These are phyloP conservation scores for Stemphylium lycopersici DNA, from an alignment of 2,329 filamentous ascomycete species.

Conservation along the genomic window DNA sequence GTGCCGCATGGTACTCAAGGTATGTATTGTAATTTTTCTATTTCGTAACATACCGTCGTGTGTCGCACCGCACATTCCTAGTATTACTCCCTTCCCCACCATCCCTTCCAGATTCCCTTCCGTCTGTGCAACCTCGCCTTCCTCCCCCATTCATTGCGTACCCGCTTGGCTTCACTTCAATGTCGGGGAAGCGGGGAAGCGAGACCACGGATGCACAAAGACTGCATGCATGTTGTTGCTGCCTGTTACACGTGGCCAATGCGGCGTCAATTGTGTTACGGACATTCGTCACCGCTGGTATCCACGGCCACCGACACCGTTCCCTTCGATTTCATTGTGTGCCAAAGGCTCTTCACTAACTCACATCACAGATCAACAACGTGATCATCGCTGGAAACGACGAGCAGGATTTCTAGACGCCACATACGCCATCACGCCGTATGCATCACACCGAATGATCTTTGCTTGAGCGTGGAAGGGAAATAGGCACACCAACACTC, in stretches of 20 bases:
- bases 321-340: constrained; percentile 9
- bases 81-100: constrained; percentile 10
- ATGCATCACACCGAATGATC: neutral
- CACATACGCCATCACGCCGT: neutral
- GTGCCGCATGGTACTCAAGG: constrained; percentile 78
- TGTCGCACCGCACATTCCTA: constrained; percentile 10
- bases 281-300: constrained; percentile 9
- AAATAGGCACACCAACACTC: neutral
- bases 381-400: constrained; percentile 89
- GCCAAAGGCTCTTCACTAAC: constrained; percentile 14
- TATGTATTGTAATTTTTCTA: constrained; percentile 52
- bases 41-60: constrained; percentile 18
- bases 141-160: constrained; percentile 18
- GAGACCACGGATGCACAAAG: constrained; percentile 11
- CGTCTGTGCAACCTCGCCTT: constrained; percentile 13
- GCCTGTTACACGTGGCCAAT: constrained; percentile 29
- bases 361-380: constrained; percentile 70
- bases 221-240: constrained; percentile 15
- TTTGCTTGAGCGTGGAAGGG: neutral
- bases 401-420: constrained; percentile 78
- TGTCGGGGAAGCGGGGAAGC: constrained; percentile 31
- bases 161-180: constrained; percentile 6
- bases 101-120: constrained; percentile 16
- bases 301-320: neutral
- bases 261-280: constrained; percentile 18